Base-by-base conservation (phyloP, 2,329 filamentous ascomycete genomes). In the Colletotrichum graminicola region DNA sequence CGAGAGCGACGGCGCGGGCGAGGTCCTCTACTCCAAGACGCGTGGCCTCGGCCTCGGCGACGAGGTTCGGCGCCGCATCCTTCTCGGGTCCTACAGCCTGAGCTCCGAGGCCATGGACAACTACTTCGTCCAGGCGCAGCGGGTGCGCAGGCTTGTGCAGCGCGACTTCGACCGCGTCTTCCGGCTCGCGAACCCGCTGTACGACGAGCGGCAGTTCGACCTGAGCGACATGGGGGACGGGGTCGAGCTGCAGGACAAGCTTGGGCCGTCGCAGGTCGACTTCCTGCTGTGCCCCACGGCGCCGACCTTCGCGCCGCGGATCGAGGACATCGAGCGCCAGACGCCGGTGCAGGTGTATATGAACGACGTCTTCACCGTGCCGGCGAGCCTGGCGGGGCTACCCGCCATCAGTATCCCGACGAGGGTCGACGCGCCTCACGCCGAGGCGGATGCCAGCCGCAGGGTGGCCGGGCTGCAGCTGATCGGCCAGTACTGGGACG, bases 341-440 rank as follows among this genome's bases (percentile, higher is more conserved):
- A 85, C 82, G 56, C 84, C 87, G 12, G 82, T 97, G n/a, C 90
- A 95, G 76, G 88, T 88, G 1, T 98, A 98, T 78, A 93, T 93
- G 85, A 97, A 96, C 77, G 96, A 99, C 82, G 92, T 98, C 1
- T 95, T 98, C 76, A 98, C 96, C 0, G 95, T 99, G 1, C 96
- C 96, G 1, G 94, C 95, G 2, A 98, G 94, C 82, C 84, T 99
- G 74, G 96, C 95, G 0, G 96, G 96, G 0, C 83, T 99, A 66
- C 96, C 96, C 3, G 93, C 95, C 14, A 88, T 98, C 62, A 98
- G 93, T 75, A 86, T 99, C 14, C 95, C 96, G 0, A 71, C 79
- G 57, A 97, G 92, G 75, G 85, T 99, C 18, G 94, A 95, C 0
- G 68, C 79, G 73, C 74, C 73, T 26, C 71, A 76, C 1, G 73